Base-by-base conservation (phyloP, 2,329 filamentous ascomycete genomes). In the Aureobasidium namibiae region DNA sequence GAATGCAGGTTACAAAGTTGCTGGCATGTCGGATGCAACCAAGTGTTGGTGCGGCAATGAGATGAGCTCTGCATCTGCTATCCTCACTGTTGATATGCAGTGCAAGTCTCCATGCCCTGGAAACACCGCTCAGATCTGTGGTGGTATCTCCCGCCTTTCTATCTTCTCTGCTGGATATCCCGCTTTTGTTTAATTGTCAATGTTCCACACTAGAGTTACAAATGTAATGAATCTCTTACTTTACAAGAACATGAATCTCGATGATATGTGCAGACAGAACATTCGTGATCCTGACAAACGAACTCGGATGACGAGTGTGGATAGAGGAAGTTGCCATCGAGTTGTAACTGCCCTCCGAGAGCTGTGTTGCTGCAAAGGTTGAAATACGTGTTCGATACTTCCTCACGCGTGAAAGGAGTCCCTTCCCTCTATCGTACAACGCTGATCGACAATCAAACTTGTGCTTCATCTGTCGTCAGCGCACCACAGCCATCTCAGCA, bases 71-170 rank as follows among this genome's bases (percentile, higher is more conserved):
- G 59, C 49, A 13, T 53, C 39, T 46, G 42, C 62, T 29, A 36
- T 54, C n/a, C 63, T 67, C 18, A 68, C 68, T n/a, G 65, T 68
- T n/a, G 69, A 71, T 16, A 65, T 64, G 34, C 68, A 65, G 7
- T 73, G 71, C 61, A 64, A 61, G 1, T 62, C 58, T 23, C 23
- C 65, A 2, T 72, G 71, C 58, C 44, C 70, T 8, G 70, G 71
- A 16, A 71, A 72, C 56, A 60, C 62, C 16, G 66, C 34, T 21
- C 60, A 72, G 59, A 66, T 60, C 3, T 73, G 71, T 52, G 71
- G 70, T 56, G 66, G 66, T 10, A 56, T 48, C 39, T 66, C 65
- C 39, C 68, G 70, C 26, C 61, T 73, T 8, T 69, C 68, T 1
- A 42, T 72, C 9, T 73, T 68, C 61, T 67, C 68, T 16, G 63